Conservation (phyloP, 805 yeast species). For the Myxozyma geophila region DNA sequence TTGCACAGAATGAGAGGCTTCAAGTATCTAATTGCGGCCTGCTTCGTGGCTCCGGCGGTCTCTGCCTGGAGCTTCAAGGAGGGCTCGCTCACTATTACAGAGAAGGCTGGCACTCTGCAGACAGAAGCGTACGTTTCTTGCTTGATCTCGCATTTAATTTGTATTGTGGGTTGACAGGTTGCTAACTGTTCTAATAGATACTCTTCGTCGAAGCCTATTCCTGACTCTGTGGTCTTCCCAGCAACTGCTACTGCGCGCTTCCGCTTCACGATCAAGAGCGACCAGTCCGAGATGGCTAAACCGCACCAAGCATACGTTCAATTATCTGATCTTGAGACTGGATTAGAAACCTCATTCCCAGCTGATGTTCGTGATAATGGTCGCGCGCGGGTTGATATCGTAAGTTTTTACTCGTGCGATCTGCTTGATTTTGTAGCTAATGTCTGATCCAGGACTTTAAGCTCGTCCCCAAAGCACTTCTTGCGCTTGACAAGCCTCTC, state of each 20-base stretch:
- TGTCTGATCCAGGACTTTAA: slow-evolving; percentile 33
- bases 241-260: slow-evolving; percentile 22
- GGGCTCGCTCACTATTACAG: slow-evolving; percentile 30
- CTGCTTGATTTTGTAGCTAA: not conserved
- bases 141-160: not conserved
- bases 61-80: slow-evolving; percentile 36
- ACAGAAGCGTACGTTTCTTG: slow-evolving; percentile 16
- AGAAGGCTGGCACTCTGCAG: slow-evolving; percentile 34
- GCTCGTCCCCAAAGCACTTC: slow-evolving; percentile 43
- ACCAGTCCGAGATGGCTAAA: slow-evolving; percentile 1
- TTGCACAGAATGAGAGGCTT: not conserved
- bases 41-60: slow-evolving; percentile 6
- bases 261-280: slow-evolving; percentile 17
- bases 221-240: slow-evolving; percentile 15
- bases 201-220: not conserved
- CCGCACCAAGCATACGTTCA: slow-evolving; percentile 43
- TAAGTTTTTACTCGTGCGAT: slow-evolving; percentile 22
- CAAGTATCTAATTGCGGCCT: not conserved
- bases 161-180: not conserved
- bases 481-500: slow-evolving; percentile 37
- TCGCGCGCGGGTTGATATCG: slow-evolving; percentile 43
- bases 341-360: slow-evolving; percentile 41
- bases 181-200: slow-evolving; percentile 10
- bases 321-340: slow-evolving; percentile 38
- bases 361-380: slow-evolving; percentile 44